These are phyloP conservation scores for Cubamyces lactineus DNA, from an alignment of 768 basidiomycete genomes.

Conservation along the genomic window DNA sequence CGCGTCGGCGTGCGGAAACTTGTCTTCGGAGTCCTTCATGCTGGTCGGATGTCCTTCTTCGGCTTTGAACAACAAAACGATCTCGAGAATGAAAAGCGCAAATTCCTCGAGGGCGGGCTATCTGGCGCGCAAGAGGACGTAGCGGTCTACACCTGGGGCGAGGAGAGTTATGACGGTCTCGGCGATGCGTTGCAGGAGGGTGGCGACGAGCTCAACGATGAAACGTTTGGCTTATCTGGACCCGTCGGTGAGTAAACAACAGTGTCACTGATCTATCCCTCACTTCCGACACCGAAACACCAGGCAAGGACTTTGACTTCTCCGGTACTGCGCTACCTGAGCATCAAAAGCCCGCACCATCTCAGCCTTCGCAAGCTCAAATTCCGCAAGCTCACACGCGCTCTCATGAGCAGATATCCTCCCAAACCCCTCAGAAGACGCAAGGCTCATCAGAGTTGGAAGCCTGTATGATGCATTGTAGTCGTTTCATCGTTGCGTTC, in stretches of 20 bases:
- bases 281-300: background rate
- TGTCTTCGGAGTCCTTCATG: slow-evolving; percentile 19
- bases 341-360: slow-evolving; percentile 28
- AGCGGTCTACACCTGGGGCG: slow-evolving; percentile 92
- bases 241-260: slow-evolving; percentile 65
- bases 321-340: slow-evolving; percentile 47
- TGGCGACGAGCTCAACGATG: slow-evolving; percentile 93
- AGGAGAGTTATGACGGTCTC: slow-evolving; percentile 87
- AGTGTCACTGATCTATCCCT: background rate
- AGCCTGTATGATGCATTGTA: slow-evolving; percentile 35
- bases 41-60: slow-evolving; percentile 73
- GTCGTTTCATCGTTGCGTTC: slow-evolving; percentile 26
- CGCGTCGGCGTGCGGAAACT: slow-evolving; percentile 11
- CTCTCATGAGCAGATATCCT: slow-evolving; percentile 16
- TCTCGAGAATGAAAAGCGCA: slow-evolving; percentile 66
- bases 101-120: slow-evolving; percentile 49
- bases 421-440: slow-evolving; percentile 14
- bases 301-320: slow-evolving; percentile 95
- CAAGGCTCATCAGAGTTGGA: slow-evolving; percentile 16
- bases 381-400: background rate
- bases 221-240: slow-evolving; percentile 84
- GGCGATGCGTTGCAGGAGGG: slow-evolving; percentile 88
- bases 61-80: slow-evolving; percentile 62
- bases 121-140: slow-evolving; percentile 65
- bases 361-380: slow-evolving; percentile 16